Conservation (phyloP, 2,329 filamentous ascomycete genomes). For the Xylaria sp. region DNA sequence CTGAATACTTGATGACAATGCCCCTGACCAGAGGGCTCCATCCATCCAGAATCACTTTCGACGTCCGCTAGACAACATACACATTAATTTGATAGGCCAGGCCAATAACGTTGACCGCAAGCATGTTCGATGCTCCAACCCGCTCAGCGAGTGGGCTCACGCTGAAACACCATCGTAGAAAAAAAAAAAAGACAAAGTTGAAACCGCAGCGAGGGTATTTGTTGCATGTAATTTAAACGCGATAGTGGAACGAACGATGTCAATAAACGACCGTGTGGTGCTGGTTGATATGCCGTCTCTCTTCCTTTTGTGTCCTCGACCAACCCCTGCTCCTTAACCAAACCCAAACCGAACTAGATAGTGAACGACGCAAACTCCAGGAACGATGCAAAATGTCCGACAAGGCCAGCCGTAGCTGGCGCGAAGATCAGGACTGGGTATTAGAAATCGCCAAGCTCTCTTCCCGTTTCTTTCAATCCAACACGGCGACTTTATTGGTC, state of each 20-base stretch:
- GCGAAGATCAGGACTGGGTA: conserved; percentile 34
- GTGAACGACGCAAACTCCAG: conserved; percentile 43
- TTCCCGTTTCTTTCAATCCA: neutral
- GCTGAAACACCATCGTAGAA: conserved; percentile 22
- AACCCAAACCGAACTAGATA: conserved; percentile 36
- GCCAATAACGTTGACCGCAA: neutral
- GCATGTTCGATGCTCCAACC: conserved; percentile 2
- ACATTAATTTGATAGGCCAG: conserved; percentile 23
- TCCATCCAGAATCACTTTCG: neutral
- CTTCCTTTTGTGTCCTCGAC: conserved; percentile 40
- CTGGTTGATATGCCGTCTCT: conserved; percentile 37
- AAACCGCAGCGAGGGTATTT: conserved; percentile 49
- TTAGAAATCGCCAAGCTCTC: conserved; percentile 14
- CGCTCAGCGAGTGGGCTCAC: conserved; percentile 13
- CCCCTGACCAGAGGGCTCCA: neutral
- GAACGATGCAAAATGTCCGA: conserved; percentile 44
- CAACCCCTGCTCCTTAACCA: conserved; percentile 34
- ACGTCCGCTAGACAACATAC: conserved; percentile 19
- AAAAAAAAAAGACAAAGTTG: conserved; percentile 31
- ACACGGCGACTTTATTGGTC: conserved; percentile 59
- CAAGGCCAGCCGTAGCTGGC: conserved; percentile 23
- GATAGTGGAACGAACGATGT: conserved; percentile 35
- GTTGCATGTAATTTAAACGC: conserved; percentile 39
- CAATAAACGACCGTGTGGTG: conserved; percentile 45
- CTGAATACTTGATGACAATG: neutral